phyloP scores from a whole-genome alignment of 345 rosid species.

The Cardamine chenopodiifolia region DNA sequence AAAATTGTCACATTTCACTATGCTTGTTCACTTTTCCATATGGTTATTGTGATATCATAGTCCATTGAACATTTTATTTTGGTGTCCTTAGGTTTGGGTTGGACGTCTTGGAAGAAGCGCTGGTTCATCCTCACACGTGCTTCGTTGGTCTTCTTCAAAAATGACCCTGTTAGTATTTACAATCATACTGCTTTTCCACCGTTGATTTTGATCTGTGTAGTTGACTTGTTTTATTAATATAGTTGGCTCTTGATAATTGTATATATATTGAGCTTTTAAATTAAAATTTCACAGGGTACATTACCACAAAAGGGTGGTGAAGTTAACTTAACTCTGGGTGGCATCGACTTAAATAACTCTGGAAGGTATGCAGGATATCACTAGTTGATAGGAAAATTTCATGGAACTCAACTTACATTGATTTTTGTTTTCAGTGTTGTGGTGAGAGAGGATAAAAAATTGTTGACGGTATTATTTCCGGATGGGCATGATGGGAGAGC shows the following conservation, averaged over 20 bases:
- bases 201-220: conserved; percentile 6
- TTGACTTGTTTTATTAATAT: not conserved
- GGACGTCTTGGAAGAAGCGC: conserved; percentile 99
- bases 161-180: conserved; percentile 84
- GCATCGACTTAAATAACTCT: conserved; percentile 94
- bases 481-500: conserved; percentile 99
- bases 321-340: conserved; percentile 92
- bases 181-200: not conserved
- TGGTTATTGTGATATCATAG: conserved; percentile 2
- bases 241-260: conserved; percentile 15
- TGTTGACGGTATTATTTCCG: conserved; percentile 93
- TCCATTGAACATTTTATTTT: conserved; percentile 9
- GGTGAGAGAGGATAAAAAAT: conserved; percentile 93
- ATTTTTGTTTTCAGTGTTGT: conserved; percentile 69
- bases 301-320: conserved; percentile 94
- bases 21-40: not conserved
- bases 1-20: conserved; percentile 16
- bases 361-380: conserved; percentile 64
- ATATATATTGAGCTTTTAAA: conserved; percentile 22
- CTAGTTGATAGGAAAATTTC: not conserved
- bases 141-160: conserved; percentile 97
- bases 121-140: conserved; percentile 98
- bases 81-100: conserved; percentile 78
- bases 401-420: conserved; percentile 16
- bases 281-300: conserved; percentile 61